Evolutionary conservation across 805 yeast genomes (phyloP).

Genomic region (Candida awuae): DNA sequence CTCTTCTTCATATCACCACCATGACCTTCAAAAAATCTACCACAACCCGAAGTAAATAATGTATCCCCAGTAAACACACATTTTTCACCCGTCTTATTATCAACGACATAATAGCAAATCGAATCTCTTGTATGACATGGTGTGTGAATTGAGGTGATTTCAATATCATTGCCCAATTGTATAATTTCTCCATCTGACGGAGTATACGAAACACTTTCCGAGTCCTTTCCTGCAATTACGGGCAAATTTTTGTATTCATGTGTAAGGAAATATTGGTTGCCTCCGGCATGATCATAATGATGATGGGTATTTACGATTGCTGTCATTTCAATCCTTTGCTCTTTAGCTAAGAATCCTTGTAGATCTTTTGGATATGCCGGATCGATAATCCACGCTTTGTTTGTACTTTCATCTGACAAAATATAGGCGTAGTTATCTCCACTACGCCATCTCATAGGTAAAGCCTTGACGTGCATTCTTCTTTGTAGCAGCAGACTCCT

Average conservation of each 20-base stretch:
- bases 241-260: conserved; percentile 41
- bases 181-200: conserved; percentile 59
- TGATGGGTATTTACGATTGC: conserved; percentile 95
- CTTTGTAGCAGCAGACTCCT: too few relatives aligned
- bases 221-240: conserved; percentile 77
- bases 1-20: conserved; percentile 73
- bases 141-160: conserved; percentile 78
- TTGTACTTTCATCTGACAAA: conserved; percentile 57
- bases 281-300: conserved; percentile 92
- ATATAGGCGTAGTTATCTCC: conserved; percentile 90
- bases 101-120: conserved; percentile 75
- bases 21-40: conserved; percentile 90
- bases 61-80: conserved; percentile 96
- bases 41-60: conserved; percentile 88
- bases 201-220: conserved; percentile 62
- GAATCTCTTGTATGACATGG: conserved; percentile 99
- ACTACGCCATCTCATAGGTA: conserved; percentile 92
- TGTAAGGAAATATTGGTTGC: conserved; percentile 42
- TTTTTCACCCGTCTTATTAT: conserved; percentile 50
- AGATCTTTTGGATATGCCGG: conserved; percentile 84
- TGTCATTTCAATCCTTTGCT: conserved; percentile 39
- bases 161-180: conserved; percentile 54
- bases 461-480: conserved; percentile 70
- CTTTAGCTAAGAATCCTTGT: conserved; percentile 32
- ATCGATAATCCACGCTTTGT: conserved; percentile 76